Base-by-base conservation (phyloP, 2,329 filamentous ascomycete species). In the Hypocrella siamensis region DNA sequence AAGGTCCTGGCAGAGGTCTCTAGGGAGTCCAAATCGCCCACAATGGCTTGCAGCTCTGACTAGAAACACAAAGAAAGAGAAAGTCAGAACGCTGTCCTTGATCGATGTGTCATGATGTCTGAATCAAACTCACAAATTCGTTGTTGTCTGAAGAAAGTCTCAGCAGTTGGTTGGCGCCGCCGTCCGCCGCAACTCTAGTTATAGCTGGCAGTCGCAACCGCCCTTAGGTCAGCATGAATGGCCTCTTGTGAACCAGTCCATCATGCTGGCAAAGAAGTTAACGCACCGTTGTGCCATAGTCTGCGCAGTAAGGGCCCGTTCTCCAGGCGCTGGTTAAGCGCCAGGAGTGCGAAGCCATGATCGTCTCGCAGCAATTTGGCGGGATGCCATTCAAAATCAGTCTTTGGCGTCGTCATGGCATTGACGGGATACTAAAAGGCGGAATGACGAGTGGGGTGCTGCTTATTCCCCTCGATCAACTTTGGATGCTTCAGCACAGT, bases 1-100 rank as follows among this genome's bases (percentile, higher is more conserved):
- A 79, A 78, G n/a, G 63, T 46, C 32, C 65, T 64, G 9, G 80
- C 67, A 10, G 70, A 56, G 8, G 70, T 60, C 3, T 58, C 58
- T 14, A 96, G 60, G 4, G 88, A 94, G 57, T 98, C 90, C 8
- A 98, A 67, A 51, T 98, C 90, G 29, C 90, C 90, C 42, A 93
- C 75, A 38, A 98, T 85, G 33, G 69, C 62, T 46, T 81, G 61
- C 2, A 84, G 70, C 35, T 73, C 60, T 47, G 72, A 56, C 65
- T 70, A 11, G 14, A 4, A 15, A 26, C 2, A 3, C 6, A 18
- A 16, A 12, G 25, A 19, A 30, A n/a, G 16, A 28, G 26, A 7
- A 22, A 12, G 21, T 33, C 31, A 31, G 4, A 18, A n/a, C n/a
- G n/a, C n/a, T n/a, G n/a, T 12, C 12, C 21, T 24, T 24, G 21